Conservation (phyloP, 192 early-diverging fungal species). For the Podochytrium sp. region DNA sequence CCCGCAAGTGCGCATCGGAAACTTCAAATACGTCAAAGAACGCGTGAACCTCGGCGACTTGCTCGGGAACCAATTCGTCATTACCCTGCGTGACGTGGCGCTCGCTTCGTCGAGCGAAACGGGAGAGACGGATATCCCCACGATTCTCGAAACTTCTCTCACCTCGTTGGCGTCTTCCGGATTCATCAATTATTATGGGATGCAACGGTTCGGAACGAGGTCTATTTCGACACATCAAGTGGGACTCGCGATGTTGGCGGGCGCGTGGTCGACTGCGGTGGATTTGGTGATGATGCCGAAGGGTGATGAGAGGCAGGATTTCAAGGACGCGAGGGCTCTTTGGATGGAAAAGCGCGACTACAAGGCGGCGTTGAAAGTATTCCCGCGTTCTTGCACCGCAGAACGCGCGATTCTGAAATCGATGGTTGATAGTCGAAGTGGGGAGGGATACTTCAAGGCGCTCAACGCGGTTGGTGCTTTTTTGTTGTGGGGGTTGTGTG, state of each 20-base stretch:
- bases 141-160: slow-evolving; percentile 59
- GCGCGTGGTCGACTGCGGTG: slow-evolving; percentile 72
- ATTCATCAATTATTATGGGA: slow-evolving; percentile 98
- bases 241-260: slow-evolving; percentile 75
- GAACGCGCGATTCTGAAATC: slow-evolving; percentile 73
- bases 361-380: slow-evolving; percentile 56
- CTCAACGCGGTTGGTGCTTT: slow-evolving; percentile 55
- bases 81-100: slow-evolving; percentile 63
- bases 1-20: slow-evolving; percentile 13
- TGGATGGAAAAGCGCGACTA: slow-evolving; percentile 74
- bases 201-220: slow-evolving; percentile 96
- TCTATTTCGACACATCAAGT: slow-evolving; percentile 78
- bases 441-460: slow-evolving; percentile 61
- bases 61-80: slow-evolving; percentile 87
- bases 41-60: slow-evolving; percentile 84
- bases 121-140: not conserved
- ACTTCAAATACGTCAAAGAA: slow-evolving; percentile 52
- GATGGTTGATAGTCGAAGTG: slow-evolving; percentile 52
- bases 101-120: not conserved
- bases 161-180: slow-evolving; percentile 71
- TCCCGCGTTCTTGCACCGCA: slow-evolving; percentile 71
- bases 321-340: slow-evolving; percentile 63
- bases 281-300: slow-evolving; percentile 85
- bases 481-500: not conserved
- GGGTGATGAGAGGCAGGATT: slow-evolving; percentile 68